phyloP scores from a whole-genome alignment of 495 filamentous ascomycete genomes.

The Penicillium macrosclerotiorum region DNA sequence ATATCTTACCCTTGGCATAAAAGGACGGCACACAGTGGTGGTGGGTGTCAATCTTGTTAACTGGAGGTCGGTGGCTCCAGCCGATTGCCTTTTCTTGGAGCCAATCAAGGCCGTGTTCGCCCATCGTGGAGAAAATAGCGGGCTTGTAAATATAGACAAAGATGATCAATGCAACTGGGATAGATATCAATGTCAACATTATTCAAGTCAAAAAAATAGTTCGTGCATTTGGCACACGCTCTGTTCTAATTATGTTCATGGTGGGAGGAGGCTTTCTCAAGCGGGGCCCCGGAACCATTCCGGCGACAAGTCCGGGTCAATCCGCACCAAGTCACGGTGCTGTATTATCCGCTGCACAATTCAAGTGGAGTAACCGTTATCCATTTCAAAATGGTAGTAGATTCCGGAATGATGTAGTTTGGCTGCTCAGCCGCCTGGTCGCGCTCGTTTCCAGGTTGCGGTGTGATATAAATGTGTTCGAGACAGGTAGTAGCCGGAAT shows the following conservation, averaged over 20 bases:
- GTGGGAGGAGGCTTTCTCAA: neutral
- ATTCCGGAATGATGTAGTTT: too few species aligned
- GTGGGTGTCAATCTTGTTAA: slow-evolving; percentile 43
- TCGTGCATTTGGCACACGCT: neutral
- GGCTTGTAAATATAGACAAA: neutral
- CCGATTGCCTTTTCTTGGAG: slow-evolving; percentile 18
- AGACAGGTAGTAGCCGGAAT: too few species aligned
- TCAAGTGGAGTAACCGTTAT: neutral
- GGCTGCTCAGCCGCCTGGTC: too few species aligned
- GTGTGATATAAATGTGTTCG: too few species aligned
- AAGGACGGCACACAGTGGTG: slow-evolving; percentile 43
- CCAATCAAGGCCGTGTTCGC: slow-evolving; percentile 15
- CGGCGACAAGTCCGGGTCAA: neutral
- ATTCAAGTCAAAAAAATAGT: neutral
- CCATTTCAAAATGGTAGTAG: neutral
- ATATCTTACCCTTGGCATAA: slow-evolving; percentile 33
- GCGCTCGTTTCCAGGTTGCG: too few species aligned
- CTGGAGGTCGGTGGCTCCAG: slow-evolving; percentile 17
- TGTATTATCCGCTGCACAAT: neutral
- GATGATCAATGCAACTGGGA: neutral
- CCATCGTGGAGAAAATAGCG: slow-evolving; percentile 10
- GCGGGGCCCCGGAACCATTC: neutral
- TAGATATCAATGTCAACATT: neutral
- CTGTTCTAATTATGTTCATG: neutral
- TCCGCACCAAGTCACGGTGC: neutral